A percentile compares a stretch with the other conserved stretches of the same genome.
These are phyloP conservation scores for Eucalyptus virginea DNA, from an alignment of 345 rosid genomes.

Conservation along the genomic window DNA sequence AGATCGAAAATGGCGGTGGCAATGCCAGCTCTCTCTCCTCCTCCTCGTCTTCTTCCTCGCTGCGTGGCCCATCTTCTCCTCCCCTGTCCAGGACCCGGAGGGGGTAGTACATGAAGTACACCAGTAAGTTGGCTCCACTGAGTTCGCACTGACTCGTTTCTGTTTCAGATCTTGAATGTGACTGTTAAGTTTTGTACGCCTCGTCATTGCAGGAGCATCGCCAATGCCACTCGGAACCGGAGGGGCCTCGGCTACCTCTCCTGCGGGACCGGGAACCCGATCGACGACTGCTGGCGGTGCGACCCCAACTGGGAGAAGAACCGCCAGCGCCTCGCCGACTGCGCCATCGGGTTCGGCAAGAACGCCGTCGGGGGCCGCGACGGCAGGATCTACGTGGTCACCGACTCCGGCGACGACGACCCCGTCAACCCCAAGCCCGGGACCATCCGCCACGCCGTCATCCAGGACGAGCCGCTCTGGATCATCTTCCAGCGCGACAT, in stretches of 20 bases:
- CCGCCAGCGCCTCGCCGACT: slow-evolving; percentile 57
- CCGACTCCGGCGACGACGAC: slow-evolving; percentile 45
- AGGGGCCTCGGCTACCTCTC: slow-evolving; percentile 59
- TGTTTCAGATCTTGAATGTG: neutral
- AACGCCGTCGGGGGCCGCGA: slow-evolving; percentile 68
- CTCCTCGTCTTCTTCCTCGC: slow-evolving; percentile 5
- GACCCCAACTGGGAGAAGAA: slow-evolving; percentile 70
- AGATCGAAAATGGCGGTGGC: neutral
- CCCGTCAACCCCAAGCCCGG: slow-evolving; percentile 66
- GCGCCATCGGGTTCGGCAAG: slow-evolving; percentile 77
- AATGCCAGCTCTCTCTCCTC: neutral
- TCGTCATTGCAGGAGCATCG: slow-evolving; percentile 23
- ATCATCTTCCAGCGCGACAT: slow-evolving; percentile 66
- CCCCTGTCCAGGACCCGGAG: slow-evolving; percentile 47
- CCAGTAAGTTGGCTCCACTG: slow-evolving; percentile 9
- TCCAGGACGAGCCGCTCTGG: slow-evolving; percentile 65
- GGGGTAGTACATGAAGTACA: slow-evolving; percentile 49
- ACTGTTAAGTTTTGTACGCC: neutral
- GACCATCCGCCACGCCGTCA: slow-evolving; percentile 62
- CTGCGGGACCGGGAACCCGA: slow-evolving; percentile 69
- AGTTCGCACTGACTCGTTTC: neutral
- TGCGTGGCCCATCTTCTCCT: slow-evolving; percentile 18
- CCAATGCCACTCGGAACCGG: slow-evolving; percentile 52
- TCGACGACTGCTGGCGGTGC: slow-evolving; percentile 84
- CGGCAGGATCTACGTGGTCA: slow-evolving; percentile 57